Conservation (phyloP, 129 eudicot species). For the Lactuca sativa region DNA sequence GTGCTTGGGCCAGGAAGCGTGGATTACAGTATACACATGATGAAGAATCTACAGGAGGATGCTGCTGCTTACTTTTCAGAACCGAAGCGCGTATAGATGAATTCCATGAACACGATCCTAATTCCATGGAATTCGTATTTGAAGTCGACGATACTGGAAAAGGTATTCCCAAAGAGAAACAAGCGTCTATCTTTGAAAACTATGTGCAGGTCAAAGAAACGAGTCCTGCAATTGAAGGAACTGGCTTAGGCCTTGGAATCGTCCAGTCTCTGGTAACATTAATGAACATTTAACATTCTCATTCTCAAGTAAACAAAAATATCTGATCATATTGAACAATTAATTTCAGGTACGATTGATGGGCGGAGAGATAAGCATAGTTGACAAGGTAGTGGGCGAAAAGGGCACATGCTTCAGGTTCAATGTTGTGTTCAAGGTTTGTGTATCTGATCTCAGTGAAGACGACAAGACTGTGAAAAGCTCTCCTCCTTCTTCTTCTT, state of each 20-base stretch:
- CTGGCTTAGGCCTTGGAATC: conserved; percentile 85
- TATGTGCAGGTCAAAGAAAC: conserved; percentile 78
- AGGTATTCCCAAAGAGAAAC: conserved; percentile 88
- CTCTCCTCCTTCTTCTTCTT: neutral
- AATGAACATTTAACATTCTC: no score
- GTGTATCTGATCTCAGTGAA: conserved; percentile 16
- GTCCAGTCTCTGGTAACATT: conserved; percentile 73
- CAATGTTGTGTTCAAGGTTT: conserved; percentile 26
- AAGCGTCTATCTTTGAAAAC: conserved; percentile 59
- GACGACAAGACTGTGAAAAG: conserved; percentile 17
- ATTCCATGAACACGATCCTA: conserved; percentile 33
- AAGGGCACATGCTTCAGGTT: conserved; percentile 74
- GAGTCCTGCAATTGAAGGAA: conserved; percentile 48
- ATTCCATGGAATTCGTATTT: conserved; percentile 61
- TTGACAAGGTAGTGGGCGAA: conserved; percentile 60
- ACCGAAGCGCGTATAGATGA: conserved; percentile 8
- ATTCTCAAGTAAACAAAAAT: neutral
- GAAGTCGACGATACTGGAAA: conserved; percentile 81
- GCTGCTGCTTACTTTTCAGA: conserved; percentile 23
- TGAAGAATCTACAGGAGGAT: conserved; percentile 7
- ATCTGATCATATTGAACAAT: neutral
- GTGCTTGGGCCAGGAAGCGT: conserved; percentile 52
- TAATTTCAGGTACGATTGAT: conserved; percentile 62
- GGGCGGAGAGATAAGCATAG: conserved; percentile 84
- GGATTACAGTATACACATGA: conserved; percentile 21